These are phyloP conservation scores for Cytospora leucostoma DNA, from an alignment of 2,329 filamentous ascomycete genomes.

Conservation along the genomic window DNA sequence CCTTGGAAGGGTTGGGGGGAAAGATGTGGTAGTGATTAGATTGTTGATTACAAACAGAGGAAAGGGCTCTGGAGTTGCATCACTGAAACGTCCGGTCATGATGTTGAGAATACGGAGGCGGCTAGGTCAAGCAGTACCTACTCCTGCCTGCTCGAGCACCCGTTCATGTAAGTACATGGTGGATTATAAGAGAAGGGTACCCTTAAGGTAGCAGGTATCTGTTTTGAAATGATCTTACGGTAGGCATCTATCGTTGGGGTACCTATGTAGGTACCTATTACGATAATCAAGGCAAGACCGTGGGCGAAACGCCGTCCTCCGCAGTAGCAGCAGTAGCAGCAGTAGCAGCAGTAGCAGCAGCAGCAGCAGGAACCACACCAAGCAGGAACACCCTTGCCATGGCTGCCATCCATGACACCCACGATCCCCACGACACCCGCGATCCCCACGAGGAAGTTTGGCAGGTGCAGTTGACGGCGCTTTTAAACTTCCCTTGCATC, in stretches of 20 bases:
- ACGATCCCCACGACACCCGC: too few species aligned
- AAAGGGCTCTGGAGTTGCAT: neutral
- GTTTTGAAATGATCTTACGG: too few species aligned
- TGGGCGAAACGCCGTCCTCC: neutral
- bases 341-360: neutral
- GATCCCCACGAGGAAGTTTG: too few species aligned
- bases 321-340: neutral
- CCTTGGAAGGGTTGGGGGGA: too few species aligned
- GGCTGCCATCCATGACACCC: too few species aligned
- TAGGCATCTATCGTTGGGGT: neutral
- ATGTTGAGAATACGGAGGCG: neutral
- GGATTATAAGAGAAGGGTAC: too few species aligned
- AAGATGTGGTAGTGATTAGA: neutral
- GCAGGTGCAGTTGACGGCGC: too few species aligned
- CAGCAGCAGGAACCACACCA: too few species aligned
- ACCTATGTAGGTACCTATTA: neutral
- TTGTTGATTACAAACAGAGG: neutral
- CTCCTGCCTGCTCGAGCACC: too few species aligned
- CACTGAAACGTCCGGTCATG: neutral
- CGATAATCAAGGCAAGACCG: neutral
- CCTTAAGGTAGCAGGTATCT: too few species aligned
- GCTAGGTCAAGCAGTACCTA: neutral
- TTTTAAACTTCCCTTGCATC: neutral
- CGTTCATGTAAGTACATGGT: too few species aligned
- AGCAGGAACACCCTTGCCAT: too few species aligned